These are phyloP conservation scores for Apiospora aurea DNA, from an alignment of 2,329 filamentous ascomycete genomes.

Conservation along the genomic window DNA sequence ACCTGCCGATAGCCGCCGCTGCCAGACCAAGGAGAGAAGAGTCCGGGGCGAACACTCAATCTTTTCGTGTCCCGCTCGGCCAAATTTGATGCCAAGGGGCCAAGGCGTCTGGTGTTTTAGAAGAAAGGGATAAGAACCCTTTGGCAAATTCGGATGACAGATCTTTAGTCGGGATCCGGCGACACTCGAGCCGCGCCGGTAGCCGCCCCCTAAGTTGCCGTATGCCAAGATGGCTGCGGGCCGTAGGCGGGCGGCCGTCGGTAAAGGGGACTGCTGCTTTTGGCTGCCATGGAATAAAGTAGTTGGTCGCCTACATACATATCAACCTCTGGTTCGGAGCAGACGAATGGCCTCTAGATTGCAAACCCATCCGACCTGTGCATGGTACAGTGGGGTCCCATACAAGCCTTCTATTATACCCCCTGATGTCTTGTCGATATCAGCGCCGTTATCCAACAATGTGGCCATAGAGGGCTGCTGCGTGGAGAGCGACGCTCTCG, in stretches of 20 bases:
- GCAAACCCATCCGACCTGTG: neutral
- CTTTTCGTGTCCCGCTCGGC: neutral
- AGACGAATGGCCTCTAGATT: neutral
- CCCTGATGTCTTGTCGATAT: neutral
- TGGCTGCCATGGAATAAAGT: neutral
- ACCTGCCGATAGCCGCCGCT: conserved; percentile 10
- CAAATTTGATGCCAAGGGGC: neutral
- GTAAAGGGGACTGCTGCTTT: neutral
- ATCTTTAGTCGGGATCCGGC: neutral
- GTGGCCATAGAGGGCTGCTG: neutral
- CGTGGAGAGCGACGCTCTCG: neutral
- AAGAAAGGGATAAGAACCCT: neutral
- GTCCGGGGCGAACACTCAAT: neutral
- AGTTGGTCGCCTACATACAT: neutral
- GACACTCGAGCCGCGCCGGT: conserved; percentile 1
- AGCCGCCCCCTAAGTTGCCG: neutral
- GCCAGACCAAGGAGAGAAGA: neutral
- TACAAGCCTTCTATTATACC: neutral
- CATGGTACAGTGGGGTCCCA: neutral
- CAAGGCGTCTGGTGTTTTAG: conserved; percentile 4
- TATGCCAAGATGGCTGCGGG: neutral
- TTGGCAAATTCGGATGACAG: neutral
- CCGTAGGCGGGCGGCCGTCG: neutral
- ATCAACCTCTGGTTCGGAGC: neutral
- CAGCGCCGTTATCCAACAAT: neutral